These are phyloP conservation scores for Aspergillus calidoustus DNA, from an alignment of 2,329 filamentous ascomycete species.

Conservation along the genomic window DNA sequence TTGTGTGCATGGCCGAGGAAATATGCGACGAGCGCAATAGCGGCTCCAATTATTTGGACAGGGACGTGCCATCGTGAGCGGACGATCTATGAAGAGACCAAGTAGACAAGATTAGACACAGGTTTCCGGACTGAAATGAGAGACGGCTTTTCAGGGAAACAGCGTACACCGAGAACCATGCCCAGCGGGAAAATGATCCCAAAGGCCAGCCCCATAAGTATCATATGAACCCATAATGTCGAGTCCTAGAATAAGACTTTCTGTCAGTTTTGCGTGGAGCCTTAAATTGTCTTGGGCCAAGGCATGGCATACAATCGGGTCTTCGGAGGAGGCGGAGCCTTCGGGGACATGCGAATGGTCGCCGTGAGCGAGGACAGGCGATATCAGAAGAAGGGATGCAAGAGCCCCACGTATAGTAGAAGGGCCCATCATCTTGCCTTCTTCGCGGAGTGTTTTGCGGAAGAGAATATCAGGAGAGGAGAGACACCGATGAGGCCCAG, in stretches of 20 bases:
- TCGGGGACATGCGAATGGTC: conserved; percentile 66
- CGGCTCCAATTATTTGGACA: conserved; percentile 74
- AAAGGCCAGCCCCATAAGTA: conserved; percentile 84
- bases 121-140: neutral
- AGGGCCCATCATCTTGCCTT: conserved; percentile 24
- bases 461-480: conserved; percentile 3
- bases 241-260: conserved; percentile 60
- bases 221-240: conserved; percentile 91
- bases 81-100: conserved; percentile 65
- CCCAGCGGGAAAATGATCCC: conserved; percentile 91
- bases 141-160: neutral
- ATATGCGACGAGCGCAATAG: conserved; percentile 80
- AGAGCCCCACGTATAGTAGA: conserved; percentile 27
- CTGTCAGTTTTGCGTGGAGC: conserved; percentile 14
- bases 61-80: conserved; percentile 95
- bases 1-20: conserved; percentile 90
- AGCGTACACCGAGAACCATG: conserved; percentile 87
- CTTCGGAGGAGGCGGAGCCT: conserved; percentile 69
- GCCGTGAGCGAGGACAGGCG: conserved; percentile 52
- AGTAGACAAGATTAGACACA: conserved; percentile 4
- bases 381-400: conserved; percentile 32
- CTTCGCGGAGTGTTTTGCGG: neutral
- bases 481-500: neutral
- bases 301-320: conserved; percentile 67
- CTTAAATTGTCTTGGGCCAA: neutral